Evolutionary conservation across 228 moss, liverwort and hornwort species (phyloP), one percentile per base, ranked within the genome.

Genomic region (Sphagnum fallax): DNA sequence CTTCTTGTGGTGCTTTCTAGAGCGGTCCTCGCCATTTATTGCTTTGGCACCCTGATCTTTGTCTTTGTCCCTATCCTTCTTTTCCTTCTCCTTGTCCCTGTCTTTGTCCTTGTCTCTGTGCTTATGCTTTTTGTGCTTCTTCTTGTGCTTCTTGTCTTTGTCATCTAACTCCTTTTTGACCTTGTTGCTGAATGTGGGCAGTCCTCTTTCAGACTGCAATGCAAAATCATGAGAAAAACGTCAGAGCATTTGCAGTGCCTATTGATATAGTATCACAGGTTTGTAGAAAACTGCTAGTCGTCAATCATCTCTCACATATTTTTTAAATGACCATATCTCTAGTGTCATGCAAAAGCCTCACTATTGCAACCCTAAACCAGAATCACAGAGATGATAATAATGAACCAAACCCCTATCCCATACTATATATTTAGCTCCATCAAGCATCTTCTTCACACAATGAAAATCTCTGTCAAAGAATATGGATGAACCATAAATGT

Each of bases 71-170:
- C 81, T 87, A 65, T 87, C 87, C 51, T 88, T 81, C 77, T 82
- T 91, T 62, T 84, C 80, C 67, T 86, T 88, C 62, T 84, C 82
- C 73, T 90, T 90, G 10, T 84, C 87, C 53, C 79, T 88, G 63
- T 91, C 91, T 68, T 84, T 90, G 57, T 95, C 90, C 71, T 89
- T 92, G 76, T 90, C 82, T 74, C 86, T 78, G 73, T 90, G 89
- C 83, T 82, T 88, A 71, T 72, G 86, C 74, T 90, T 94, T 71
- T 80, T 78, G 71, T 72, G 86, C 74, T 90, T 94, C 71, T 80
- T 78, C 70, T 84, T 90, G 78, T 82, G 89, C 82, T 79, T 90
- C 79, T 83, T 91, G 62, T 88, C 81, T 75, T 78, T 76, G 70
- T 91, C 85, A 62, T 91, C 88, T 64, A 90, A 88, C 74, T 89